These are phyloP conservation scores for Falciphora oryzae DNA, from an alignment of 2,329 filamentous ascomycete species.

Conservation along the genomic window DNA sequence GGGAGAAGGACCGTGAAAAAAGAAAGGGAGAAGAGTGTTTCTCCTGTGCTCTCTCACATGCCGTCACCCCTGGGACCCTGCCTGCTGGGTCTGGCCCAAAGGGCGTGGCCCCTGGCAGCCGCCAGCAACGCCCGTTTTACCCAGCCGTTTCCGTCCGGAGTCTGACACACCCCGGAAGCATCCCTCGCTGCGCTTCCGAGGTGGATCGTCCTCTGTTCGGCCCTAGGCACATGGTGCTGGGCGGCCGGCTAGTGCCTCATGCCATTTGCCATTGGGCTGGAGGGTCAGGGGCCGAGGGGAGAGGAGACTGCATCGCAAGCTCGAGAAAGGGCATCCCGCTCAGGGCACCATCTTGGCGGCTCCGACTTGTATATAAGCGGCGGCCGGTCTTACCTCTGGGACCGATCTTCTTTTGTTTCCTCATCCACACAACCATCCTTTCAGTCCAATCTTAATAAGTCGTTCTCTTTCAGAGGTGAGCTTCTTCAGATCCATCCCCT, in stretches of 20 bases:
- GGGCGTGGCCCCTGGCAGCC: slow-evolving; percentile 2
- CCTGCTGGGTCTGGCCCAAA: slow-evolving; percentile 1
- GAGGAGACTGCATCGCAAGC: not conserved
- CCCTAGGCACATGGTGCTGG: not conserved
- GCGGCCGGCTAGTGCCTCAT: slow-evolving; percentile 21
- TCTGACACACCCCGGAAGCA: slow-evolving; percentile 36
- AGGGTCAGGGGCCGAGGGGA: slow-evolving; percentile 1
- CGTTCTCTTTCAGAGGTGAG: slow-evolving; percentile 41
- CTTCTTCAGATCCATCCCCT: not conserved
- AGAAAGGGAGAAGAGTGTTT: not conserved
- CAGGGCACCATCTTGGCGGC: slow-evolving; percentile 8
- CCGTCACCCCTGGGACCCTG: not conserved
- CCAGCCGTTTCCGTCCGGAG: slow-evolving; percentile 23
- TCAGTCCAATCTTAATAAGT: slow-evolving; percentile 29
- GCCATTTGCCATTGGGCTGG: slow-evolving; percentile 12
- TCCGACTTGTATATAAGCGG: slow-evolving; percentile 31
- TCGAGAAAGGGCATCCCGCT: not conserved
- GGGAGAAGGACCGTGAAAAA: not conserved
- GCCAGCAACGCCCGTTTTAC: slow-evolving; percentile 23
- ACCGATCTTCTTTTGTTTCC: slow-evolving; percentile 21
- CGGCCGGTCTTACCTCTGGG: not conserved
- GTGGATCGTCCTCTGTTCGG: slow-evolving; percentile 22
- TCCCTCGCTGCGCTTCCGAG: slow-evolving; percentile 32
- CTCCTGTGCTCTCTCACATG: not conserved
- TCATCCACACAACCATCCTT: slow-evolving; percentile 28